A percentile compares a stretch with the other conserved stretches of the same genome.
Evolutionary conservation across 2,329 filamentous ascomycete genomes (phyloP).

Genomic region (Sclerotinia borealis): DNA sequence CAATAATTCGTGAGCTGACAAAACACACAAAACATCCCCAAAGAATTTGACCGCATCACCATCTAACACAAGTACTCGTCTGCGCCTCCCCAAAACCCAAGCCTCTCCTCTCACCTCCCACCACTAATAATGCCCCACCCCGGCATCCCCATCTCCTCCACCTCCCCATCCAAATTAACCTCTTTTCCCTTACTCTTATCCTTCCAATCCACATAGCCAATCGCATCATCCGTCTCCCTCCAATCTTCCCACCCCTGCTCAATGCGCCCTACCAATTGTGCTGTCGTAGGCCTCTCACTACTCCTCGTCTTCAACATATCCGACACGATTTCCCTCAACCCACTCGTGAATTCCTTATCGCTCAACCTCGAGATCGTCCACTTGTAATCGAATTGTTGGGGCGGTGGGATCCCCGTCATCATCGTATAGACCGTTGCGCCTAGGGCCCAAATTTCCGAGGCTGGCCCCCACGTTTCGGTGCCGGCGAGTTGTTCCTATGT

Average conservation of each 20-base stretch:
- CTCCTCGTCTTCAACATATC: slow-evolving; percentile 22
- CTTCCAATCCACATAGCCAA: slow-evolving; percentile 20
- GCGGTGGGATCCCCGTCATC: slow-evolving; percentile 30
- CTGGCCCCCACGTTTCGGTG: slow-evolving; percentile 16
- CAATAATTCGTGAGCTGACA: not conserved
- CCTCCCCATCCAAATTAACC: not conserved
- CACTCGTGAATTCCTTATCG: slow-evolving; percentile 22
- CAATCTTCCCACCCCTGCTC: slow-evolving; percentile 22
- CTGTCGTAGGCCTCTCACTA: slow-evolving; percentile 17
- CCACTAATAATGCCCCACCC: not conserved
- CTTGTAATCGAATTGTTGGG: slow-evolving; percentile 20
- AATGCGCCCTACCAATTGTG: slow-evolving; percentile 18
- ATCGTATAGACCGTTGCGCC: slow-evolving; percentile 29
- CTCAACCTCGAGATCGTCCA: slow-evolving; percentile 27
- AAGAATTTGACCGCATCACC: not conserved
- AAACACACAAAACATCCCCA: too few relatives aligned
- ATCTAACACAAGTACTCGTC: not conserved
- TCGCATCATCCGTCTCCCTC: slow-evolving; percentile 23
- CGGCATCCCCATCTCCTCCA: not conserved
- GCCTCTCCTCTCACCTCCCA: not conserved
- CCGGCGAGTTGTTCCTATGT: slow-evolving; percentile 28
- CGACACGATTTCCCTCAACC: slow-evolving; percentile 21
- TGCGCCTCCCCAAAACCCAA: not conserved
- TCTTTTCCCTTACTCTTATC: not conserved
- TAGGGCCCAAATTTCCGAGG: slow-evolving; percentile 26